Evolutionary conservation across 1,284 basidiomycete species (phyloP).

Genomic region (Grifola frondosa): DNA sequence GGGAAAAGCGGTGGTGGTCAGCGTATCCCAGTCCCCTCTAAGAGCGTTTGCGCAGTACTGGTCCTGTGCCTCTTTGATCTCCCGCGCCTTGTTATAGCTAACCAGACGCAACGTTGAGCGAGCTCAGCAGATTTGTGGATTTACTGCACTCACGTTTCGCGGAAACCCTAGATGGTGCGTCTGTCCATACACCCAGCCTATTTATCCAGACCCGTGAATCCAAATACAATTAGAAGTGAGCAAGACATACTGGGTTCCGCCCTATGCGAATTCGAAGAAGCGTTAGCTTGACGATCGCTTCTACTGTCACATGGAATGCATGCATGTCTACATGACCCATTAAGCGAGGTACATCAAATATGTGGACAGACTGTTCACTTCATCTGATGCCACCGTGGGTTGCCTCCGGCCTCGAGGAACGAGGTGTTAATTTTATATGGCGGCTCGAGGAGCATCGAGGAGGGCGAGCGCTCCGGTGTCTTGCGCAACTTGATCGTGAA

Average conservation of each 20-base stretch:
- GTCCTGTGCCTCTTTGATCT: conserved; percentile 77
- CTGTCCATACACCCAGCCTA: too few species aligned
- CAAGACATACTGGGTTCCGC: conserved; percentile 33
- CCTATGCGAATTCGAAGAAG: conserved; percentile 21
- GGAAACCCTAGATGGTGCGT: too few species aligned
- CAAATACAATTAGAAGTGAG: too few species aligned
- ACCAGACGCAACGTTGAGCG: too few species aligned
- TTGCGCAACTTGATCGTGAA: conserved; percentile 51
- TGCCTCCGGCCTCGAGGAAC: conserved; percentile 23
- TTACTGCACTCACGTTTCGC: too few species aligned
- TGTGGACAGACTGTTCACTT: conserved; percentile 37
- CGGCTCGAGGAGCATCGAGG: conserved; percentile 47
- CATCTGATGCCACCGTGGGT: conserved; percentile 45
- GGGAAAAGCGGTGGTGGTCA: too few species aligned
- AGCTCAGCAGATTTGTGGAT: not conserved
- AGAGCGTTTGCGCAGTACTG: conserved; percentile 63
- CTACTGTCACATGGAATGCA: conserved; percentile 19
- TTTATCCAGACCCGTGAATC: too few species aligned
- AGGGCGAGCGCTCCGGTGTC: conserved; percentile 42
- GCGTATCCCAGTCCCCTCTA: conserved; percentile 55
- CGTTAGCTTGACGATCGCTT: not conserved
- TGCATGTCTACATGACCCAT: conserved; percentile 32
- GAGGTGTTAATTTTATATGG: conserved; percentile 40
- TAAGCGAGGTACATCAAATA: conserved; percentile 1
- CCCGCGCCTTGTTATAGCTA: conserved; percentile 69